Base-by-base conservation (phyloP, 371 early-diverging fungal species). In the Haplosporangium sp. region DNA sequence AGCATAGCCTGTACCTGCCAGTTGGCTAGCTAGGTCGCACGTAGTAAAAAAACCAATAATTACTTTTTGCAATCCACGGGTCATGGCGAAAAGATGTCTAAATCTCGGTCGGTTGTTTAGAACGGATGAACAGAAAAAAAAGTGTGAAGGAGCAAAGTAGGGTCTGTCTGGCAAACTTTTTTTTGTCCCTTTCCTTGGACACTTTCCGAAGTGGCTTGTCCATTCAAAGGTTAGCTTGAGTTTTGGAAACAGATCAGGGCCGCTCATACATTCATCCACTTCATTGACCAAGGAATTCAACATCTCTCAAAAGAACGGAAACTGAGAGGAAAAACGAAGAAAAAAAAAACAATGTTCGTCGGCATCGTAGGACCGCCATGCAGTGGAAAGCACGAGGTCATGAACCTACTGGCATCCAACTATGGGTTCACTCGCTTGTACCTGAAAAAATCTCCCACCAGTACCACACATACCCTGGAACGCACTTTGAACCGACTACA, bases 361-460 rank as follows among this genome's bases (percentile, higher is more conserved):
- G 91, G 90, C n/a, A 83, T 94, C 51, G 87, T 89, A 53, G 94
- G 96, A 9, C 84, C 93, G 21, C 42, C 79, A 6, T 86, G 89
- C 70, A 86, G 92, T 63, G 96, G 96, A n/a, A 94, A 93, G 69
- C 86, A 86, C 55, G 86, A 90, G 40, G 65, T 94, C 51, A 90
- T 89, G 51, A 74, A 85, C 55, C 87, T 87, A 59, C 86, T 96
- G 20, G 83, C 86, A 10, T 70, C 84, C 23, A 56, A 71, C 6
- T 83, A 89, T 45, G 70, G 75, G 13, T 95, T 93, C 83, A 66
- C 81, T 13, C 64, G 73, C 5, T 64, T 87, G n/a, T 67, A 66
- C 18, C 74, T 87, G 20, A 65, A 14, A 20, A 16, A 57, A 52
- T 36, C 66, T 9, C 11, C 41, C 16, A 10, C 36, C 41, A 55